Percentiles rank a stretch among this genome's conserved stretches.
Conservation (phyloP, 179 eudicot genomes). For the Camellia oleifera region DNA sequence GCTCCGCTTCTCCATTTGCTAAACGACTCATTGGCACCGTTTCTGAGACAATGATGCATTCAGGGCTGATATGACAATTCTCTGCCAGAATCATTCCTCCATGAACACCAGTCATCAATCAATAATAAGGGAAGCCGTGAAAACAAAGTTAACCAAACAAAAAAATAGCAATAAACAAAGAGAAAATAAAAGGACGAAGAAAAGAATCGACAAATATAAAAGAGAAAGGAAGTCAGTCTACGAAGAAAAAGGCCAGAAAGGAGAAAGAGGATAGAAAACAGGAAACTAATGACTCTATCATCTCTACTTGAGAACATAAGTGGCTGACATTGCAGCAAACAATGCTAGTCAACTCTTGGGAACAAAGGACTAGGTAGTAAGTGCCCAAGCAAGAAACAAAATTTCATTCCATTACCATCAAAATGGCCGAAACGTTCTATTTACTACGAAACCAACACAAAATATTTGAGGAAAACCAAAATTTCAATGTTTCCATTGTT, state of each 20-base stretch:
- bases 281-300: background rate
- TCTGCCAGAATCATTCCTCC: conserved; percentile 34
- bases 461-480: too few species aligned
- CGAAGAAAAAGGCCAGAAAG: background rate
- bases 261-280: background rate
- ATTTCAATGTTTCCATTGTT: too few species aligned
- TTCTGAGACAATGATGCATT: conserved; percentile 40
- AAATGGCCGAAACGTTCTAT: too few species aligned
- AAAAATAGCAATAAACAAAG: background rate
- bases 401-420: too few species aligned
- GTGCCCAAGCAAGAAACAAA: background rate
- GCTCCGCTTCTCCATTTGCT: conserved; percentile 31
- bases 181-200: background rate
- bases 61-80: conserved; percentile 17
- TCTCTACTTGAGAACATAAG: background rate
- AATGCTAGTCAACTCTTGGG: background rate
- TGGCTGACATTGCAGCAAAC: background rate
- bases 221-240: background rate
- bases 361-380: too few species aligned
- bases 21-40: conserved; percentile 35
- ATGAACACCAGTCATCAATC: conserved; percentile 20
- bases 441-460: too few species aligned
- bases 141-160: background rate
- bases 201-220: background rate
- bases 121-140: conserved; percentile 4